Conservation (phyloP, 129 eudicot species). For the Flaveria sonorensis region DNA sequence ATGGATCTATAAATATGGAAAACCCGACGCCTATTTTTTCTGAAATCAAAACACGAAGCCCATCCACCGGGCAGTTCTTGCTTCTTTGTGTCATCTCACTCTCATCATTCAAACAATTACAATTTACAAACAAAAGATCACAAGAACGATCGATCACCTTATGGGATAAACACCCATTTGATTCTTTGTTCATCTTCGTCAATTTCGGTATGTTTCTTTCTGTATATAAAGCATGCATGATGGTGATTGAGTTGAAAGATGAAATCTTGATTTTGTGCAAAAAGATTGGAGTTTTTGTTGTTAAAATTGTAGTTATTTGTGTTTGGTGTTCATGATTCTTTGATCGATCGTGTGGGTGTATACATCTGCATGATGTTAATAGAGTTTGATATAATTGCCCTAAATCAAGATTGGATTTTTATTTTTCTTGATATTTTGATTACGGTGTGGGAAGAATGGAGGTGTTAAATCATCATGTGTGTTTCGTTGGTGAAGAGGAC, state of each 20-base stretch:
- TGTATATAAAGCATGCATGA: too few species aligned
- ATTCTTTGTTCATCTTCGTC: constrained; percentile 17
- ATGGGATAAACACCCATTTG: constrained; percentile 25
- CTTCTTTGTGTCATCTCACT: constrained; percentile 27
- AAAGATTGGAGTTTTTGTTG: too few species aligned
- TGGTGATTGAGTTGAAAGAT: too few species aligned
- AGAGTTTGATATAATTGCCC: neutral
- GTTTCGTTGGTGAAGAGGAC: constrained; percentile 3
- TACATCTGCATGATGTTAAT: neutral
- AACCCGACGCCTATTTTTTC: constrained; percentile 34
- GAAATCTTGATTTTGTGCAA: too few species aligned
- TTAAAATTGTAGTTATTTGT: neutral
- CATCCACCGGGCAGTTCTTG: neutral
- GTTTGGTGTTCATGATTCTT: constrained; percentile 15
- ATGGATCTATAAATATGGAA: constrained; percentile 33
- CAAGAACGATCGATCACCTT: neutral
- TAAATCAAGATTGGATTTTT: constrained; percentile 4
- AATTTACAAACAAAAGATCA: neutral
- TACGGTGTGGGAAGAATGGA: neutral
- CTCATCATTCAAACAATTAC: constrained; percentile 21
- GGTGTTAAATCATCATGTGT: neutral
- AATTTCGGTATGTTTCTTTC: constrained; percentile 13
- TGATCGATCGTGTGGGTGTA: constrained; percentile 9
- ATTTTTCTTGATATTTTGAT: constrained; percentile 4
- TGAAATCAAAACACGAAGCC: constrained; percentile 21